These are phyloP conservation scores for Avena eriantha DNA, from an alignment of 176 grass and related monocot species.

Conservation along the genomic window DNA sequence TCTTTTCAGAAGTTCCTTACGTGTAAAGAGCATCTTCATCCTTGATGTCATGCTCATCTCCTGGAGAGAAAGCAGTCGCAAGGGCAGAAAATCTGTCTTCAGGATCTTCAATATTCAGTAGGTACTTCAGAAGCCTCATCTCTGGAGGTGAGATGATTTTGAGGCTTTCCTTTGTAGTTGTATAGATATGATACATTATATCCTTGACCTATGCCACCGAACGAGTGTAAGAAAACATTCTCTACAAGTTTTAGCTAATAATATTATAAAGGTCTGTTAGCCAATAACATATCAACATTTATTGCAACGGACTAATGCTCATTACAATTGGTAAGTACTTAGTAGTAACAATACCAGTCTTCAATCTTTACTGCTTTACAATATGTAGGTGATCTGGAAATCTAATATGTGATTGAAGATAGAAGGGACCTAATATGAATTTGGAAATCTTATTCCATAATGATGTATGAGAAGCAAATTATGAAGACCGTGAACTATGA, in stretches of 20 bases:
- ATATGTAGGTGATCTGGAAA: conserved; percentile 8
- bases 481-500: background rate
- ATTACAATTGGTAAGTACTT: background rate
- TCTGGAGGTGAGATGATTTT: conserved; percentile 84
- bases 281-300: conserved; percentile 31
- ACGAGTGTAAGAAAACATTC: conserved; percentile 17
- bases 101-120: conserved; percentile 94
- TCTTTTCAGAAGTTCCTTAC: conserved; percentile 55
- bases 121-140: conserved; percentile 88
- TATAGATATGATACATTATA: conserved; percentile 92
- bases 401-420: background rate
- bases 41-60: conserved; percentile 66
- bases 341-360: background rate
- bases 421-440: background rate
- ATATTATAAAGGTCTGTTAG: conserved; percentile 3
- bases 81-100: conserved; percentile 77
- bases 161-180: conserved; percentile 72
- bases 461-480: conserved; percentile 13
- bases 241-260: conserved; percentile 16
- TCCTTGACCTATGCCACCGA: conserved; percentile 67
- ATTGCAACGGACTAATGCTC: background rate
- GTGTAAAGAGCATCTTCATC: conserved; percentile 71
- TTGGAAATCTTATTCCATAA: background rate
- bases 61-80: conserved; percentile 79
- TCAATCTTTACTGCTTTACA: background rate